Conservation (phyloP, 768 basidiomycete genomes). For the Naematelia aurantialba region DNA sequence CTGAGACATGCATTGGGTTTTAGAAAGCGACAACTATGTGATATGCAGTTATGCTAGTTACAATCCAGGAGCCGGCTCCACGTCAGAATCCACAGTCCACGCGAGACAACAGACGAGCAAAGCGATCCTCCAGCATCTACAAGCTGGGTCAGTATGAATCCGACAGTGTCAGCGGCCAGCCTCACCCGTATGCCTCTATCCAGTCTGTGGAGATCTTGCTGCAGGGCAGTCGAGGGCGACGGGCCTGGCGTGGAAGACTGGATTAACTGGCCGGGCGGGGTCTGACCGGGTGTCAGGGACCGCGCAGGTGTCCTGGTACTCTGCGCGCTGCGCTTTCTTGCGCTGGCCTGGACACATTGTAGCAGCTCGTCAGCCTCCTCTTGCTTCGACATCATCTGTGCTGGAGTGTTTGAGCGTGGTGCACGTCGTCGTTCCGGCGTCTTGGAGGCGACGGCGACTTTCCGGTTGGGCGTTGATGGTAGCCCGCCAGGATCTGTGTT, state of each 20-base stretch:
- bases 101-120: neutral
- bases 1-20: no score
- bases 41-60: no score
- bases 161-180: neutral
- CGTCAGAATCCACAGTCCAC: neutral
- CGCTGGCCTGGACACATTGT: constrained; percentile 6
- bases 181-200: neutral
- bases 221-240: neutral
- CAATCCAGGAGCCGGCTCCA: no score
- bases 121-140: neutral
- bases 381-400: neutral
- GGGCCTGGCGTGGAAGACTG: no score
- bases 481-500: neutral
- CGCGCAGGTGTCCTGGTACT: neutral
- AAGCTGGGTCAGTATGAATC: neutral
- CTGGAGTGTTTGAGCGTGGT: neutral
- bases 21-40: no score
- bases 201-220: neutral
- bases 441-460: neutral
- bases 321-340: neutral
- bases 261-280: no score
- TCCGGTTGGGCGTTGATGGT: neutral
- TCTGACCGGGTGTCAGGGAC: no score
- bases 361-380: neutral
- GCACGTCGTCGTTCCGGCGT: neutral